Conservation (phyloP, 1,139 yeast genomes). For the Scheffersomyces quercinus region DNA sequence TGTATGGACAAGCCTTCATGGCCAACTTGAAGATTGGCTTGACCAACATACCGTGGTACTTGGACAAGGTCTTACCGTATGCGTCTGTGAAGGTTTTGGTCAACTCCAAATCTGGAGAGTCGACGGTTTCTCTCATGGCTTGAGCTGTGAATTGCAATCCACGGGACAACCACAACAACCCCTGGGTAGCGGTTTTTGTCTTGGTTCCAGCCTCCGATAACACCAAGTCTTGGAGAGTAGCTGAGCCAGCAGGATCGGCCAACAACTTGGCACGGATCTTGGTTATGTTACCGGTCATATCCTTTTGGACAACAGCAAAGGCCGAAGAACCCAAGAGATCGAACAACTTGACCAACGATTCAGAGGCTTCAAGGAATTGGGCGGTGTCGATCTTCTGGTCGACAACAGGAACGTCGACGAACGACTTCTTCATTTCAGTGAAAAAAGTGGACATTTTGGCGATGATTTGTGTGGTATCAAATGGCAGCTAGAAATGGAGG, state of each 20-base stretch:
- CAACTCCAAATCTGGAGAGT: constrained; percentile 62
- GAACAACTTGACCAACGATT: constrained; percentile 77
- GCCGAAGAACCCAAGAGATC: constrained; percentile 86
- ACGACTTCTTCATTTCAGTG: constrained; percentile 72
- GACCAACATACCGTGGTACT: constrained; percentile 78
- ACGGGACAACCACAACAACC: constrained; percentile 81
- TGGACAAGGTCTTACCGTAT: constrained; percentile 73
- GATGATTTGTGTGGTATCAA: neutral
- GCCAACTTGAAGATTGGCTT: constrained; percentile 90
- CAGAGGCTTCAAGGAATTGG: constrained; percentile 80
- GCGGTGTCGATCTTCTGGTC: constrained; percentile 70
- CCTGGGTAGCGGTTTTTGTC: constrained; percentile 85
- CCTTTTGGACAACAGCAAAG: constrained; percentile 80
- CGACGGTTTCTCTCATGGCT: constrained; percentile 80
- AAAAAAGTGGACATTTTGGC: constrained; percentile 66
- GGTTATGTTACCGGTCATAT: constrained; percentile 82
- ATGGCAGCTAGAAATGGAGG: neutral
- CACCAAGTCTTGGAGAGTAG: constrained; percentile 76
- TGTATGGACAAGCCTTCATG: constrained; percentile 93
- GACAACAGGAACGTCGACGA: constrained; percentile 68
- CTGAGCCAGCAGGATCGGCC: constrained; percentile 61
- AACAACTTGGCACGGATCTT: constrained; percentile 70
- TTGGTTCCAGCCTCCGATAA: constrained; percentile 66
- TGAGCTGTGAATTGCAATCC: constrained; percentile 88
- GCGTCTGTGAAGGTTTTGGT: constrained; percentile 80